Base-by-base conservation (phyloP, 495 filamentous ascomycete species). In the Podospora comata region DNA sequence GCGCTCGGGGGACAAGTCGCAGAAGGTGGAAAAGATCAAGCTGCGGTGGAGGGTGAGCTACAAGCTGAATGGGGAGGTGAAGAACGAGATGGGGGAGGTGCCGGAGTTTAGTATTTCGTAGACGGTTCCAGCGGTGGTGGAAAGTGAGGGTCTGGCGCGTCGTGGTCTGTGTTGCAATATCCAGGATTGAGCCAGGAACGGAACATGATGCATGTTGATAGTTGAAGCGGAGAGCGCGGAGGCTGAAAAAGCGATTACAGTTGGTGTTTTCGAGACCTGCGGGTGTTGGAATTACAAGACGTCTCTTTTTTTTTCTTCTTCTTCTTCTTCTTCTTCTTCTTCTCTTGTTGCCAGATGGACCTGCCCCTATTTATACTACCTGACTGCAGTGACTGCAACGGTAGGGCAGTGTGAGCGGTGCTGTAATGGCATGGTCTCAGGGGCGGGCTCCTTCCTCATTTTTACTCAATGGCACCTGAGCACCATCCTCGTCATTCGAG, bases 21-120 rank as follows among this genome's bases (percentile, higher is more conserved):
- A 88, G 54, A 89, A 91, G 72, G 94, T 92, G 3, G 88, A 87
- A 60, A 83, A 79, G 63, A 88, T 97, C 68, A 96, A 94, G 80
- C 86, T 99, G 77, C 82, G 95, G 69, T 99, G 93, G 91, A 91
- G 91, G 74, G 89, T 89, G 11, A 85, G 87, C 18, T 98, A 98
- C 78, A 87, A 85, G 74, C 74, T 95, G 3, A 91, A 85, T 1
- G 81, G 76, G 9, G 85, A 89, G 72, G 67, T 71, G 56, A 77
- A 84, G 73, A 87, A 84, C 66, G 93, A 98, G 80, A 92, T 92
- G 79, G 95, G 94, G 19, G 93, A 96, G 84, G 90, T 98, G 66
- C 85, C 89, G n/a, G 84, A 90, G 65, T 86, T 99, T 76, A 90
- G 90, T 3, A 85, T 97, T 78, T 85, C 89, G 71, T 77, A 65